Conservation (phyloP, 768 basidiomycete genomes). For the Lactarius hengduanensis region DNA sequence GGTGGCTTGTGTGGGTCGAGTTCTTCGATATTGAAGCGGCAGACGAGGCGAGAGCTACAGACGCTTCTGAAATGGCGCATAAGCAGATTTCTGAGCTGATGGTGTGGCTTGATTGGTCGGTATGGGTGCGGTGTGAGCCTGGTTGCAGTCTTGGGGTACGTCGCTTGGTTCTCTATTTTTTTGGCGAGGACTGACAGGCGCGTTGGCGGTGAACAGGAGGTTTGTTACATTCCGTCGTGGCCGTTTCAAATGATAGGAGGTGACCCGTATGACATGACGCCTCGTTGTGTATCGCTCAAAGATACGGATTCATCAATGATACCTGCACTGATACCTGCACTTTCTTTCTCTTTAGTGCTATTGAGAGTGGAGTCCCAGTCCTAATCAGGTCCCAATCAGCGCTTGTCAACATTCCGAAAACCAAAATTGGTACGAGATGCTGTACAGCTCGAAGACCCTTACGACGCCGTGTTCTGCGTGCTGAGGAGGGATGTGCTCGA, state of each 20-base stretch:
- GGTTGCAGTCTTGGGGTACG: conserved; percentile 26
- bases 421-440: too few relatives aligned
- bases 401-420: too few relatives aligned
- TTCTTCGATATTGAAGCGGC: conserved; percentile 29
- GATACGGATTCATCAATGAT: not conserved
- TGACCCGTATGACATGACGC: conserved; percentile 24
- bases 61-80: conserved; percentile 3
- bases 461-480: conserved; percentile 91
- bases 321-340: too few relatives aligned
- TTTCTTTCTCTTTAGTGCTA: too few relatives aligned
- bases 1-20: conserved; percentile 22
- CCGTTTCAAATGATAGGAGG: conserved; percentile 16
- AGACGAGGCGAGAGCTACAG: not conserved
- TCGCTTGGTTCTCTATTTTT: not conserved
- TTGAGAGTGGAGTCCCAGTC: too few relatives aligned
- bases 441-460: conserved; percentile 38
- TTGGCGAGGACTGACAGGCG: not conserved
- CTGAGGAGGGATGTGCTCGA: conserved; percentile 85
- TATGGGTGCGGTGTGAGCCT: conserved; percentile 26
- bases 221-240: conserved; percentile 29
- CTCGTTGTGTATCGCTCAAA: conserved; percentile 17
- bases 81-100: conserved; percentile 23
- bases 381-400: too few relatives aligned
- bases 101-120: conserved; percentile 30
- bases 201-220: conserved; percentile 10